Base-by-base conservation (phyloP, 2,329 filamentous ascomycete genomes). In the Thelonectria blattea region DNA sequence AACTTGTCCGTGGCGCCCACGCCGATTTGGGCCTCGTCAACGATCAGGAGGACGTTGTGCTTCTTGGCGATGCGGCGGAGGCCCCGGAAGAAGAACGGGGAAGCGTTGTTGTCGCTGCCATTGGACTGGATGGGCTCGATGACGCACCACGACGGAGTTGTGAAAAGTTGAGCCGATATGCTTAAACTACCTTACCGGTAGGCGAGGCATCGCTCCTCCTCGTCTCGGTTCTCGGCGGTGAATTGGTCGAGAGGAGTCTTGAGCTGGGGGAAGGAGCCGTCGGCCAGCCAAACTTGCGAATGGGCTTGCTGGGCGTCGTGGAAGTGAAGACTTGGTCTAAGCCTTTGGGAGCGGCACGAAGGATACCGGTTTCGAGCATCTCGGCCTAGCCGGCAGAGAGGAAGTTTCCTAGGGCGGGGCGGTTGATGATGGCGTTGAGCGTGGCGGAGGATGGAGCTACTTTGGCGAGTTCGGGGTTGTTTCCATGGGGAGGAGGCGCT, bases 221-320 rank as follows among this genome's bases (percentile, higher is more conserved):
- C 90, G 53, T 83, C 81, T 12, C 85, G 90, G 76, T 97, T 97
- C 78, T 94, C 92, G 68, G 87, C 85, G 15, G 77, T 88, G 76
- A 93, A 86, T 68, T 91, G 81, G 67, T 92, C 89, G 11, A 96
- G 87, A 0, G 93, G 93, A 78, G 96, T 96, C 79, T 92, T 93
- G 73, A 94, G 85, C 64, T 80, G 72, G 7, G 93, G 93, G 83
- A 97, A 55, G 91, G 86, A 27, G 91, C 92, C 76, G 93, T 91
- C 14, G 92, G 92, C 93, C 92, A 96, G 83, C 96, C 90, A 73
- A 96, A 82, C 81, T 97, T 97, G 85, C 96, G 92, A 75, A 97
- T 93, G 49, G 92, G 86, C 84, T 97, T 97, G 78, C 89, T 92
- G 75, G 92, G 90, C 8, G 92, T 97, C 58, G 92, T 96, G 63